Conservation (phyloP, 2,329 filamentous ascomycete species). For the Trichoderma koningiopsis region DNA sequence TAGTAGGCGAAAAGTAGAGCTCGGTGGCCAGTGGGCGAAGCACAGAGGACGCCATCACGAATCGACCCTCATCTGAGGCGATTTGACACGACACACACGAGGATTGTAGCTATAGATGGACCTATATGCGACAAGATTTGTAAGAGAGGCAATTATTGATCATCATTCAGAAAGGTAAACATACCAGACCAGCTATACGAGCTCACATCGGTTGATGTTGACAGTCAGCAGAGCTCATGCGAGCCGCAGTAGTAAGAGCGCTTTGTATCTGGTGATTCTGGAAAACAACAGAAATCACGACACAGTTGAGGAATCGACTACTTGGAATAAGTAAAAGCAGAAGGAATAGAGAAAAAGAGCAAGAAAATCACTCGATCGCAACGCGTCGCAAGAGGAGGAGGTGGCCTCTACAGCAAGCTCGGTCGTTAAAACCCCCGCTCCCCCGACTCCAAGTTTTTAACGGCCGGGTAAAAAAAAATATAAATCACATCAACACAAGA, state of each 20-base stretch:
- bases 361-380: neutral
- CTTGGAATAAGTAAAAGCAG: neutral
- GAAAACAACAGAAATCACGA: neutral
- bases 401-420: neutral
- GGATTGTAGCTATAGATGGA: neutral
- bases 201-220: slow-evolving; percentile 12
- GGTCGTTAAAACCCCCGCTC: slow-evolving; percentile 11
- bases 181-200: neutral
- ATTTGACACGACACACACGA: slow-evolving; percentile 6
- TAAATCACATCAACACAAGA: neutral
- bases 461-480: slow-evolving; percentile 2
- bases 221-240: slow-evolving; percentile 14
- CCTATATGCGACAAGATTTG: neutral
- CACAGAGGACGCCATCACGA: slow-evolving; percentile 41
- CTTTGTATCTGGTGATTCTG: neutral
- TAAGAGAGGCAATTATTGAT: neutral
- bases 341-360: neutral
- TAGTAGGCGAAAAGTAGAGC: slow-evolving; percentile 34
- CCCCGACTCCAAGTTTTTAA: slow-evolving; percentile 18
- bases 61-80: slow-evolving; percentile 36
- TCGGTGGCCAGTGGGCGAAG: slow-evolving; percentile 40
- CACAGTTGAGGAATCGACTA: neutral
- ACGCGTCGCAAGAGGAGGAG: slow-evolving; percentile 7
- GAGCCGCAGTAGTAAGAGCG: neutral
- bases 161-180: neutral